Conservation (phyloP, 371 early-diverging fungal genomes). For the Thermomucor indicae-seudaticae region DNA sequence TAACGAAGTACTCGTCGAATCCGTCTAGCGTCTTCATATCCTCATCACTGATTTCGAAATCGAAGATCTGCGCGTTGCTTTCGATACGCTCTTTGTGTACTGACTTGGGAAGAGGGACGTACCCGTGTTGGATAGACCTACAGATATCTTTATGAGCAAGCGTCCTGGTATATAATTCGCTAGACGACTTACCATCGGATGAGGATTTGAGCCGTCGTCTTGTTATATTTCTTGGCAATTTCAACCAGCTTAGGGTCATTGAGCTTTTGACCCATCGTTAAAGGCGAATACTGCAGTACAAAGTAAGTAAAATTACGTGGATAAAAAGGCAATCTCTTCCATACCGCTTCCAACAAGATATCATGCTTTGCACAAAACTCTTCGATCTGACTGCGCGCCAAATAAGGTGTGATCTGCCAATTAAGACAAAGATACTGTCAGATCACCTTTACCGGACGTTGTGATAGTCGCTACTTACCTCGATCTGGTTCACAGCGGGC, state of each 20-base stretch:
- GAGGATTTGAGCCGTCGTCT: conserved; percentile 43
- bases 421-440: neutral
- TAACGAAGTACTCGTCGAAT: conserved; percentile 30
- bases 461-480: conserved; percentile 25
- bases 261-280: conserved; percentile 47
- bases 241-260: conserved; percentile 36
- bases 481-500: conserved; percentile 68
- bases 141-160: neutral
- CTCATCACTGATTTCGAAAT: conserved; percentile 46
- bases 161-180: neutral
- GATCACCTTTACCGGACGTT: neutral
- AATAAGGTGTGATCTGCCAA: conserved; percentile 21
- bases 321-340: neutral
- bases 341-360: conserved; percentile 47
- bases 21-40: conserved; percentile 47
- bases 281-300: conserved; percentile 42
- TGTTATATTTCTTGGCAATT: conserved; percentile 42
- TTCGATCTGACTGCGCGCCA: conserved; percentile 36
- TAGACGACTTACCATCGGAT: conserved; percentile 17
- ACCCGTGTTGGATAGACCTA: conserved; percentile 42
- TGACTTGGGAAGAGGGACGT: conserved; percentile 56
- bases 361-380: conserved; percentile 41
- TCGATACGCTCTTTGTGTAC: conserved; percentile 38
- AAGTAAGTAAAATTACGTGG: neutral
- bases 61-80: conserved; percentile 53